Percentiles rank a stretch among this genome's conserved stretches.
Evolutionary conservation across 2,329 filamentous ascomycete species (phyloP).

Genomic region (Lomentospora prolificans): DNA sequence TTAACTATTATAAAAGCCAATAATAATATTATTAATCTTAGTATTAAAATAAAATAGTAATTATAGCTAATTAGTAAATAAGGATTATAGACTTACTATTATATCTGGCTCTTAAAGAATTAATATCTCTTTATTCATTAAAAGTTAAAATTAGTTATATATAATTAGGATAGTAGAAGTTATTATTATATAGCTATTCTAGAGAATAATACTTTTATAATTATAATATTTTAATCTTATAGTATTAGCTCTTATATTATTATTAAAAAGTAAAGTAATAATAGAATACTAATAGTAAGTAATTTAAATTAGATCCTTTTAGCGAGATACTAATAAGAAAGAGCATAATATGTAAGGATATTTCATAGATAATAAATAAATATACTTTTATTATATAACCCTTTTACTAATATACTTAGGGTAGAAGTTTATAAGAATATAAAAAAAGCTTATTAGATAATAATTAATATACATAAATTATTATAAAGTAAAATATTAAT

Average conservation of each 20-base stretch:
- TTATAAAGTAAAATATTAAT: slow-evolving; percentile 8
- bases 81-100: no score
- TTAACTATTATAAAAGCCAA: no score
- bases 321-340: not conserved
- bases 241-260: no score
- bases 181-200: not conserved
- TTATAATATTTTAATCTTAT: no score
- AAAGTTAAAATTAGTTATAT: not conserved
- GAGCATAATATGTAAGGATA: not conserved
- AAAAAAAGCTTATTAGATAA: slow-evolving; percentile 5
- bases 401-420: slow-evolving; percentile 8
- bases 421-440: slow-evolving; percentile 7
- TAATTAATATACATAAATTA: slow-evolving; percentile 1
- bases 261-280: not conserved
- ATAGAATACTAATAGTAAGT: slow-evolving; percentile 7
- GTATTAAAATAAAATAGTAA: no score
- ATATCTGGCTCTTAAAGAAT: not conserved
- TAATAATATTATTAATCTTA: no score
- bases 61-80: no score
- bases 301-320: not conserved
- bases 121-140: not conserved
- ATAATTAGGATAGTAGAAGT: not conserved
- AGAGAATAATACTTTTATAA: no score
- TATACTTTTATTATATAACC: no score
- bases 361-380: slow-evolving; percentile 3